Base-by-base conservation (phyloP, 371 early-diverging fungal species). In the Mortierella sp. region DNA sequence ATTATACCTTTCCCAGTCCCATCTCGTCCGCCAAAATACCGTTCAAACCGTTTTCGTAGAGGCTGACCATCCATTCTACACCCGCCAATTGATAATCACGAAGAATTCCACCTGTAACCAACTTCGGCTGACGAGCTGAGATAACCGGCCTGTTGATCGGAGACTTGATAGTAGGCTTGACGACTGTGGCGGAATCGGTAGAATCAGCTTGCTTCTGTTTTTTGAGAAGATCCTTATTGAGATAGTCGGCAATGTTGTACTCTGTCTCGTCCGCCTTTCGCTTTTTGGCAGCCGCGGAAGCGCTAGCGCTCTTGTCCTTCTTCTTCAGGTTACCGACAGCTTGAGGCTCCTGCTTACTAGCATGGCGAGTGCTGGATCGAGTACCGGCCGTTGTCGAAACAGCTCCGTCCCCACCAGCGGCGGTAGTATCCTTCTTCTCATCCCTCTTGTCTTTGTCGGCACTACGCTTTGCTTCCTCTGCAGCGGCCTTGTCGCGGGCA, bases 1-100 rank as follows among this genome's bases (percentile, higher is more conserved):
- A n/a, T n/a, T n/a, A 51, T 67, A 89, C 90, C 84, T 96, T 96
- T 61, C 95, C 96, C 26, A 99, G 85, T 48, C 98, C 99, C 99
- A 99, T 99, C 72, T 99, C 98, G 81, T 99, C 98, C 15, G 99
- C 99, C 43, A 99, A 79, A 70, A 99, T 99, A 30, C 99, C 97
- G 71, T 99, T 99, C 27, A 99, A 86, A 28, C 98, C 97, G 73
- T 97, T 96, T 60, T 99, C 96, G 86, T 96, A 99, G 24, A 99
- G 84, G 65, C 94, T 95, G 32, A 97, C 92, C 64, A 99, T 84
- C 99, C 99, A 99, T 80, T 99, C 97, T 37, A 99, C 88, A 52
- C 99, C 99, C 8, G 94, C 93, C 46, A 99, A 70, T 83, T 99
- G 99, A 81, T 99, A 97, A 53, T 95, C 94, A 41, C 95, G 92